phyloP scores from a whole-genome alignment of 176 grass and related monocot genomes.

The Tillandsia fasciculata region DNA sequence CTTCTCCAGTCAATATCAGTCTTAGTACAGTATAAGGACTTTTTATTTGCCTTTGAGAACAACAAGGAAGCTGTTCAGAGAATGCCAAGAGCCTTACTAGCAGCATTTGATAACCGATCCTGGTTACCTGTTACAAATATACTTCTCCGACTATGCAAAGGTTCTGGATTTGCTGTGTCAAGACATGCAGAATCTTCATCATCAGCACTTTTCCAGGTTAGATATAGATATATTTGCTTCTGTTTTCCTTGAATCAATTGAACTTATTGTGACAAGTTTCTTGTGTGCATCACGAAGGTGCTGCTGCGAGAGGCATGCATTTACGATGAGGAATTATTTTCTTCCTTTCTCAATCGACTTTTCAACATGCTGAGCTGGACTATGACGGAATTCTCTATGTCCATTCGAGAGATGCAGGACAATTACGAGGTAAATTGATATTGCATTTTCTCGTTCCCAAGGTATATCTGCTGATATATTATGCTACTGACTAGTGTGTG shows the following conservation, averaged over 20 bases:
- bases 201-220: conserved; percentile 66
- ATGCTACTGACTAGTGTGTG: not conserved
- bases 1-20: conserved; percentile 80
- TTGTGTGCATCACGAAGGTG: conserved; percentile 37
- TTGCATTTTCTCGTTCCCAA: not conserved
- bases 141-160: conserved; percentile 65
- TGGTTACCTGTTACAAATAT: conserved; percentile 87
- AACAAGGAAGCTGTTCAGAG: conserved; percentile 61
- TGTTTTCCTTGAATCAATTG: not conserved
- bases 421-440: conserved; percentile 46
- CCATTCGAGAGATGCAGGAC: conserved; percentile 93
- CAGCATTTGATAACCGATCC: conserved; percentile 80
- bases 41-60: conserved; percentile 77
- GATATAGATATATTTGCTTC: conserved; percentile 1
- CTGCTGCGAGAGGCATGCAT: conserved; percentile 55
- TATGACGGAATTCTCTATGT: conserved; percentile 86
- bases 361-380: conserved; percentile 89
- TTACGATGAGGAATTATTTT: conserved; percentile 64
- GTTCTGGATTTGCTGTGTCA: conserved; percentile 63
- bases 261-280: conserved; percentile 5
- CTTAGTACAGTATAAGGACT: conserved; percentile 75
- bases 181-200: conserved; percentile 63
- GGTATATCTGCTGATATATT: not conserved
- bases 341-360: conserved; percentile 70
- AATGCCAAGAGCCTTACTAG: conserved; percentile 58